Evolutionary conservation across 2,329 filamentous ascomycete species (phyloP), one percentile per base, ranked within the genome.

Genomic region (Exophiala phaeomuriformis): DNA sequence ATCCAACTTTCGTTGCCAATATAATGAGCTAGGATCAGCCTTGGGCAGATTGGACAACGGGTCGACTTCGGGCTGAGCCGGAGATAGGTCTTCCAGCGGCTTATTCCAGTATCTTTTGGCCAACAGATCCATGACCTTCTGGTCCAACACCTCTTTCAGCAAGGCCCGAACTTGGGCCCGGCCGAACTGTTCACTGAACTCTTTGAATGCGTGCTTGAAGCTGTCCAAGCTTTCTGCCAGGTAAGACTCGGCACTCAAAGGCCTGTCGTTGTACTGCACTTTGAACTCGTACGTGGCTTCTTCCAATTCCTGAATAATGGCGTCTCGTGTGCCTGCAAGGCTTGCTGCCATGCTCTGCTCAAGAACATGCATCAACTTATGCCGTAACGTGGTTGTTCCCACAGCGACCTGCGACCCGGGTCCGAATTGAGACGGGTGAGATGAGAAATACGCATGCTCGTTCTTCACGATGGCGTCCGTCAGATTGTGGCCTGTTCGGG

Each of bases 211-310:
- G 69, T 97, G 94, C 72, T 98, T 98, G 78, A 98, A 97, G 19
- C 85, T 84, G 69, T 98, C 93, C 2, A 98, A 75, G 61, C 88
- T 95, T 69, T 97, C 93, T 1, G 93, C 93, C 37, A 98, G 80
- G 67, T 98, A 98, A 3, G 91, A 95, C 68, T 98, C 93, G 1
- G 93, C 93, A 47, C 89, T 95, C 35, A 98, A 76, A 1, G 91
- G 89, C 4, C 93, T 84, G 68, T 98, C 93, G 65, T 98, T 98
- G 73, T 98, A 98, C 69, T 98, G 94, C 3, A 98, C 93, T 69
- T 98, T 98, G 77, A 95, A 98, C 70, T 98, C 91, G 66, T 98
- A 98, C 0, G 88, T 91, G 2, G 93, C 90, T 71, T 98, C 93
- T 65, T 96, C 91, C 0, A 98, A 81, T 69, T 98, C 93, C 67